Conservation (phyloP, 345 rosid species). For the Euphorbia tirucalli region DNA sequence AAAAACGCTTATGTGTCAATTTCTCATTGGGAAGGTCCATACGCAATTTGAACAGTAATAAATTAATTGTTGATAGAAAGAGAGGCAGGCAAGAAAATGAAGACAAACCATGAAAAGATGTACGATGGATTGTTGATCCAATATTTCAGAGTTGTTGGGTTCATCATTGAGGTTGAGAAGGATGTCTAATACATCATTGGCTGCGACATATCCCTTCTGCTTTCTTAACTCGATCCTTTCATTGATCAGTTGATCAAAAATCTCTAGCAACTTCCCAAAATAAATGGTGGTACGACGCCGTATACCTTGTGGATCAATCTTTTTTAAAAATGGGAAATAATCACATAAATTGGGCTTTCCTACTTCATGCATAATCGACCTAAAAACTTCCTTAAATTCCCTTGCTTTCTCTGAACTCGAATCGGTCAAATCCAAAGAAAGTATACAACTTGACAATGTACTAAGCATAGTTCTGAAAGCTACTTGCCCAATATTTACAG, state of each 20-base stretch:
- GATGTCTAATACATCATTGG: conserved; percentile 33
- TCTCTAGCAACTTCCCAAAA: conserved; percentile 16
- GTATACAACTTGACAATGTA: not conserved
- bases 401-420: not conserved
- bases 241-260: conserved; percentile 30
- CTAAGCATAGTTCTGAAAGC: not conserved
- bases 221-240: conserved; percentile 24
- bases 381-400: conserved; percentile 1
- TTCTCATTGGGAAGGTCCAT: no score
- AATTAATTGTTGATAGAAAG: no score
- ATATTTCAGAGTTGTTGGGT: conserved; percentile 12
- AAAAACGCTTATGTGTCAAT: no score
- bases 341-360: conserved; percentile 1
- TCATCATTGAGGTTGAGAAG: conserved; percentile 28
- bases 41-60: no score
- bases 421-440: conserved; percentile 1
- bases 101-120: not conserved
- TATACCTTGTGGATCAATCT: no score
- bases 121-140: conserved; percentile 20
- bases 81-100: no score
- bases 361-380: not conserved
- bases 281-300: not conserved
- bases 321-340: conserved; percentile 6
- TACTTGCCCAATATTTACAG: conserved; percentile 6
- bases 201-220: not conserved